A percentile compares a stretch with the other conserved stretches of the same genome.
These are phyloP conservation scores for Otatea glauca DNA, from an alignment of 176 grass and related monocot species.

Conservation along the genomic window DNA sequence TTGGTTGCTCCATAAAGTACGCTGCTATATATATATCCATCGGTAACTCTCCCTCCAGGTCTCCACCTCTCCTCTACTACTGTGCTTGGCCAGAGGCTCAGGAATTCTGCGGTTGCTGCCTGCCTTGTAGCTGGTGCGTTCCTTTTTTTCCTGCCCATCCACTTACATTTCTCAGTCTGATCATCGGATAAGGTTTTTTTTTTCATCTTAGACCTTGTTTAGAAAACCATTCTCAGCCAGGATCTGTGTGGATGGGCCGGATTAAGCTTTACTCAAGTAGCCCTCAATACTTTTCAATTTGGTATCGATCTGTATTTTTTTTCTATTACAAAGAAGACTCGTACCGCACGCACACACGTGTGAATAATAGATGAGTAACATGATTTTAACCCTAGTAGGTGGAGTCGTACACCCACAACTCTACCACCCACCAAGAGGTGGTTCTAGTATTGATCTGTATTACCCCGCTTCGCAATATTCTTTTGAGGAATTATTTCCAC, in stretches of 20 bases:
- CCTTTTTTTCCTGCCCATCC: background rate
- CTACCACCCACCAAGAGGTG: no score
- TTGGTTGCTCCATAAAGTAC: background rate
- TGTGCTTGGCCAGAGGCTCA: background rate
- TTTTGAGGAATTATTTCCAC: background rate
- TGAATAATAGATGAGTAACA: no score
- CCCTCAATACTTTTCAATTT: background rate
- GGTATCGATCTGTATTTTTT: background rate
- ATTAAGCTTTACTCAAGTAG: background rate
- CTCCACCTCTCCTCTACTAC: background rate
- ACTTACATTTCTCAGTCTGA: conserved; percentile 15
- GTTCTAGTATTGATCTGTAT: background rate
- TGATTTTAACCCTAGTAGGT: no score
- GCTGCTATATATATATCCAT: conserved; percentile 29
- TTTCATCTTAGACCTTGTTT: no score
- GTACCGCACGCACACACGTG: no score
- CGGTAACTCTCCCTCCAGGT: background rate
- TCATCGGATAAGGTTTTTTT: background rate
- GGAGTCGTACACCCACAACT: no score
- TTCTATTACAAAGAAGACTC: no score
- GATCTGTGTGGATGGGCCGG: no score
- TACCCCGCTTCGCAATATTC: background rate
- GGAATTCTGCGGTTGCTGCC: background rate
- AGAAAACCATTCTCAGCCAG: no score
- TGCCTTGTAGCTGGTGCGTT: conserved; percentile 19